A percentile compares a stretch with the other conserved stretches of the same genome.
These are phyloP conservation scores for Fusarium oligoseptatum DNA, from an alignment of 2,329 filamentous ascomycete species.

Conservation along the genomic window DNA sequence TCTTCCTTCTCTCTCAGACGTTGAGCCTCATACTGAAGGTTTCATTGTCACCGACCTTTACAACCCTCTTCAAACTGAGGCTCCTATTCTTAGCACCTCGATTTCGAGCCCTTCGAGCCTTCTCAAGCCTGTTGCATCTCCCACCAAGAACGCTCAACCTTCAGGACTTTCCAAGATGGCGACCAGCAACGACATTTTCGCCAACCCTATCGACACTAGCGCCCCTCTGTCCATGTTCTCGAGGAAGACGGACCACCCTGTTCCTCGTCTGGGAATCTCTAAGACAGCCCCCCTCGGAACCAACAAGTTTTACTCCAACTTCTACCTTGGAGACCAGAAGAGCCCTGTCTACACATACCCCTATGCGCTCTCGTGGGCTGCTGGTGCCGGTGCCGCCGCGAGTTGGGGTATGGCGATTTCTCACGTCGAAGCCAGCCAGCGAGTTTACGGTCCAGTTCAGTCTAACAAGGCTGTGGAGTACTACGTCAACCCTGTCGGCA, in stretches of 20 bases:
- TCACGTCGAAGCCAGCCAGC: slow-evolving; percentile 77
- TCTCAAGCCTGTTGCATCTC: slow-evolving; percentile 43
- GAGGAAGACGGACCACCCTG: slow-evolving; percentile 69
- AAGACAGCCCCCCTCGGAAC: slow-evolving; percentile 70
- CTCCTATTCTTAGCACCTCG: slow-evolving; percentile 34
- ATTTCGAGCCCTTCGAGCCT: slow-evolving; percentile 56
- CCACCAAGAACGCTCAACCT: slow-evolving; percentile 39
- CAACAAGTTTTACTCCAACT: slow-evolving; percentile 87
- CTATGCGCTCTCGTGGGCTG: slow-evolving; percentile 77
- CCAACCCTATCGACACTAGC: slow-evolving; percentile 65
- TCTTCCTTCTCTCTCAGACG: slow-evolving; percentile 47
- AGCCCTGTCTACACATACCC: slow-evolving; percentile 81
- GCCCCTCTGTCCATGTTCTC: slow-evolving; percentile 64
- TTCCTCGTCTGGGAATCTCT: slow-evolving; percentile 65
- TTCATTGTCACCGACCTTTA: slow-evolving; percentile 44
- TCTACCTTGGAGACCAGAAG: slow-evolving; percentile 81
- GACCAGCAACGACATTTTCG: slow-evolving; percentile 65
- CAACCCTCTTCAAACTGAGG: slow-evolving; percentile 31
- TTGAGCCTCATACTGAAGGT: slow-evolving; percentile 50
- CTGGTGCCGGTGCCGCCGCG: slow-evolving; percentile 69
- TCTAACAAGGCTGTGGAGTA: slow-evolving; percentile 73
- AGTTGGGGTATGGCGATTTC: slow-evolving; percentile 85
- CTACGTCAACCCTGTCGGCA: slow-evolving; percentile 84
- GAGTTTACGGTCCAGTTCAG: slow-evolving; percentile 73
- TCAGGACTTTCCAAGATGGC: slow-evolving; percentile 41